Evolutionary conservation across 1,284 basidiomycete genomes (phyloP).

Genomic region (Puccinia brachypodii): DNA sequence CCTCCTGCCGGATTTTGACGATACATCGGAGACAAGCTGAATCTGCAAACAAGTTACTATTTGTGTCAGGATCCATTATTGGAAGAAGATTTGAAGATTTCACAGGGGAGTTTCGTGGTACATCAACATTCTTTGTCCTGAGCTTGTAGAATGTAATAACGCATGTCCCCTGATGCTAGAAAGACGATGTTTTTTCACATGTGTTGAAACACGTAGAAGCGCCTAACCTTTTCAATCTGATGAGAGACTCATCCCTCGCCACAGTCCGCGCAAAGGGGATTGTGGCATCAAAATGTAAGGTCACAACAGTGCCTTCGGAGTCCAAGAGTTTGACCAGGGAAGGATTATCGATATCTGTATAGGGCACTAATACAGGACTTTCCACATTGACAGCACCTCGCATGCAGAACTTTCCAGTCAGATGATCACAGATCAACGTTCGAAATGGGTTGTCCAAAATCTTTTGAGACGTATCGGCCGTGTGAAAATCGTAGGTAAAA

Average conservation of each 20-base stretch:
- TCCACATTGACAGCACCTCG: slow-evolving; percentile 57
- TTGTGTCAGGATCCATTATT: neutral
- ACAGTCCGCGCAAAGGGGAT: slow-evolving; percentile 57
- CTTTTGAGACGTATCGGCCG: slow-evolving; percentile 52
- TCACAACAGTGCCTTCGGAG: slow-evolving; percentile 56
- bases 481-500: slow-evolving; percentile 57
- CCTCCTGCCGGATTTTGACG: slow-evolving; percentile 57
- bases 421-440: slow-evolving; percentile 54
- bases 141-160: neutral
- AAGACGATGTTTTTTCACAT: neutral
- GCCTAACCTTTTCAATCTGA: slow-evolving; percentile 39
- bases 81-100: neutral
- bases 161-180: neutral
- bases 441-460: slow-evolving; percentile 55
- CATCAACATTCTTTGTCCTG: neutral
- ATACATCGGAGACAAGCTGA: slow-evolving; percentile 56
- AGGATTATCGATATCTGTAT: slow-evolving; percentile 52
- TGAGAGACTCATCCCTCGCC: slow-evolving; percentile 53
- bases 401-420: slow-evolving; percentile 54
- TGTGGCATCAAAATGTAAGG: slow-evolving; percentile 53
- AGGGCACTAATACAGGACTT: slow-evolving; percentile 56
- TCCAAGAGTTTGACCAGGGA: slow-evolving; percentile 56
- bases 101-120: neutral
- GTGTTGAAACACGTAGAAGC: neutral
- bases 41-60: slow-evolving; percentile 54